Conservation (phyloP, 1,139 yeast genomes). For the Suhomyces anneliseae region DNA sequence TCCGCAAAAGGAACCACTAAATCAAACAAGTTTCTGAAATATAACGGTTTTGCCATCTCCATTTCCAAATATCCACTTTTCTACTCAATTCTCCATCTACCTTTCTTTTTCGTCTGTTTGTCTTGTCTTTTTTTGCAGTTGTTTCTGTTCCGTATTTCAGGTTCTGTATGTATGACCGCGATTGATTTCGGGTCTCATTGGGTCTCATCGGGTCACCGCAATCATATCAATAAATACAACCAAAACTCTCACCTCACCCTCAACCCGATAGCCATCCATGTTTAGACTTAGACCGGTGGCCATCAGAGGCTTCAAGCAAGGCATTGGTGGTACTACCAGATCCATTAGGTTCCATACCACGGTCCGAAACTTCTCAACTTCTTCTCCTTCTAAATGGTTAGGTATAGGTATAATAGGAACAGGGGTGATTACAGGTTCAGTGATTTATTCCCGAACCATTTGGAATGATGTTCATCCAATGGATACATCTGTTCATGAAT, state of each 20-base stretch:
- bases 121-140: no score
- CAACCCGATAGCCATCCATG: neutral
- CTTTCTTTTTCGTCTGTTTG: no score
- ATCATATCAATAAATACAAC: neutral
- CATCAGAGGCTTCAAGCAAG: conserved; percentile 1
- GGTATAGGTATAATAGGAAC: conserved; percentile 4
- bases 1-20: no score
- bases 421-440: neutral
- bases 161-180: no score
- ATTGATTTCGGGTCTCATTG: no score
- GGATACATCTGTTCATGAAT: conserved; percentile 36
- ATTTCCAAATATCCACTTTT: no score
- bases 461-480: conserved; percentile 37
- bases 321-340: neutral
- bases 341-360: neutral
- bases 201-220: neutral
- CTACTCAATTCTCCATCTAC: no score
- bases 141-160: no score
- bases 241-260: no score
- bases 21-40: no score
- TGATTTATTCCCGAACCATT: conserved; percentile 4
- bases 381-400: neutral
- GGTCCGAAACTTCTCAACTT: neutral
- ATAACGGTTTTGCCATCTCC: no score
- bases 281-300: conserved; percentile 4